Evolutionary conservation across 495 filamentous ascomycete genomes (phyloP).

Genomic region (Aspergillus olivimuriae): DNA sequence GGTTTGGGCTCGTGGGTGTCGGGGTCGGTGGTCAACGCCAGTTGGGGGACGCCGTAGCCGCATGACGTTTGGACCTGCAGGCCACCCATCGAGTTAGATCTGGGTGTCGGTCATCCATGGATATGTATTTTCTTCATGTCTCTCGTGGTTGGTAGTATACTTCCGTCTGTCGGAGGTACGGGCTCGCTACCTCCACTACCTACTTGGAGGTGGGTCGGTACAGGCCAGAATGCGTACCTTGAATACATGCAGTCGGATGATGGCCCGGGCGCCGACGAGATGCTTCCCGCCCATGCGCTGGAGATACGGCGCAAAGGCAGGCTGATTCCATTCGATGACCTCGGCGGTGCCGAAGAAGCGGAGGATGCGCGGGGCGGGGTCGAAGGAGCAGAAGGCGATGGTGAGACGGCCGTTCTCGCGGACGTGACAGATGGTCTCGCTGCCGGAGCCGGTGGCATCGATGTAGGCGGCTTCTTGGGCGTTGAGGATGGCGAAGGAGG

Average conservation of each 20-base stretch:
- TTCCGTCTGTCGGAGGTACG: too few species aligned
- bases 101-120: neutral
- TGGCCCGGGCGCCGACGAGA: slow-evolving; percentile 49
- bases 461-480: slow-evolving; percentile 59
- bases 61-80: slow-evolving; percentile 50
- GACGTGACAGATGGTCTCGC: slow-evolving; percentile 65
- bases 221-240: slow-evolving; percentile 38
- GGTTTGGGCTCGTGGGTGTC: slow-evolving; percentile 15
- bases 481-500: slow-evolving; percentile 54
- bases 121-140: too few species aligned
- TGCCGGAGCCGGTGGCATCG: slow-evolving; percentile 64
- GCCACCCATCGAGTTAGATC: neutral
- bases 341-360: slow-evolving; percentile 62
- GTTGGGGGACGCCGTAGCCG: slow-evolving; percentile 48
- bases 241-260: slow-evolving; percentile 59
- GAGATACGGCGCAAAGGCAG: slow-evolving; percentile 14
- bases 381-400: slow-evolving; percentile 66
- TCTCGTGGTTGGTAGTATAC: too few species aligned
- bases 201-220: too few species aligned
- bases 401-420: slow-evolving; percentile 72
- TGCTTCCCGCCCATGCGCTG: slow-evolving; percentile 20
- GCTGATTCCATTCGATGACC: slow-evolving; percentile 53
- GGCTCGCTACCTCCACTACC: too few species aligned
- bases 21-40: slow-evolving; percentile 20
- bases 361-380: slow-evolving; percentile 56